Evolutionary conservation across 495 filamentous ascomycete species (phyloP), one percentile per base, ranked within the genome.

Genomic region (Venustampulla echinocandica): DNA sequence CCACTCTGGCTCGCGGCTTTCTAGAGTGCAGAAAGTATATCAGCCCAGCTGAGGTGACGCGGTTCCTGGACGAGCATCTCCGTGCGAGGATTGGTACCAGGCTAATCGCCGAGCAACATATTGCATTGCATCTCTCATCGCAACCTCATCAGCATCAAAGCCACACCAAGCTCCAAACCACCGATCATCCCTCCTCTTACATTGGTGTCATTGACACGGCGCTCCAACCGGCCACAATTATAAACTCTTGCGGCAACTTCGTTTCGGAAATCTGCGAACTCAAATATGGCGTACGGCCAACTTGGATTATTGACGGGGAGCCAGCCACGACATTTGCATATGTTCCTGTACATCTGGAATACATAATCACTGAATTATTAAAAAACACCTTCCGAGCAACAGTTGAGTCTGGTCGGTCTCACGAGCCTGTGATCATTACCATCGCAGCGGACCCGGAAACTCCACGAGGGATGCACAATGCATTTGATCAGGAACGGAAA

Each of bases 141-240:
- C 78, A 82, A 33, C 83, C 85, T 20, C 79, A 85, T 60, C 68
- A 71, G 41, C 42, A 46, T 33, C 25, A 30, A 7, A 9, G 45
- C 7, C n/a, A n/a, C n/a, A 32, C 22, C 6, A 37, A 71, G 77
- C 42, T 69, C 67, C 2, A 47, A 64, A 57, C 28, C 64, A 64
- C 7, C 67, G 61, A 52, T 19, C 13, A 18, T 11, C 65, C 77
- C 9, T 75, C 78, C 0, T 81, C 79, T 43, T 95, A 89, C 59
- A 93, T 95, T 50, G 92, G 92, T n/a, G 89, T 95, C 9, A 96
- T 98, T 50, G 92, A 98, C 68, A 97, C 92, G 0, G 81, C 82
- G 1, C 67, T 98, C 17, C 85, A 81, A 20, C 92, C 90, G 0
- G 84, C 90, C 0, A 71, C 73, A 17, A 86, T 85, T 23, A 74